Evolutionary conservation across 768 basidiomycete genomes (phyloP).

Genomic region (Hydnomerulius pinastri): DNA sequence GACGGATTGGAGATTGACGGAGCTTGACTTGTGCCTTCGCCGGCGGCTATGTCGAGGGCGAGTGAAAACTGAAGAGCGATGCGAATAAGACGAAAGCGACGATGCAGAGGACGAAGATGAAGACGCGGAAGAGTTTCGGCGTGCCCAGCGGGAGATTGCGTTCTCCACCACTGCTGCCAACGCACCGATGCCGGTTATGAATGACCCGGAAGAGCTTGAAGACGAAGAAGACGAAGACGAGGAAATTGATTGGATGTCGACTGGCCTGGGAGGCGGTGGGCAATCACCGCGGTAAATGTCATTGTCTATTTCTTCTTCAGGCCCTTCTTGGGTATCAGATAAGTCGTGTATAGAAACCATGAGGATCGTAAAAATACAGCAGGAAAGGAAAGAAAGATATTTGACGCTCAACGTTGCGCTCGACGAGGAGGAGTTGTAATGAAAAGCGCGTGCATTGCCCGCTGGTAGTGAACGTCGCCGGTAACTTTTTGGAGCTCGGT

Average conservation of each 20-base stretch:
- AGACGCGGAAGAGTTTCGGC: slow-evolving; percentile 46
- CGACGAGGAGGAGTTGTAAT: background rate
- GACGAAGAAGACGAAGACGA: slow-evolving; percentile 34
- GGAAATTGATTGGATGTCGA: slow-evolving; percentile 26
- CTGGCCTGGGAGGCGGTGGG: slow-evolving; percentile 32
- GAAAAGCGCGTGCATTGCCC: background rate
- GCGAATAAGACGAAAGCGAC: slow-evolving; percentile 42
- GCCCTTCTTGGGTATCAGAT: slow-evolving; percentile 5
- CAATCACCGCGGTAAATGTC: slow-evolving; percentile 67
- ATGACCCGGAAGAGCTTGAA: slow-evolving; percentile 39
- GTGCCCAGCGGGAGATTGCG: slow-evolving; percentile 74
- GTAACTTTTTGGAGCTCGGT: too few relatives aligned
- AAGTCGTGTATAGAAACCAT: background rate
- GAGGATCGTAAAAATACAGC: background rate
- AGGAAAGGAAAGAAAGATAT: background rate
- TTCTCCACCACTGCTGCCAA: slow-evolving; percentile 66
- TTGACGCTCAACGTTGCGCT: background rate
- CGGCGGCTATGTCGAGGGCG: slow-evolving; percentile 44
- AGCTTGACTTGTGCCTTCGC: slow-evolving; percentile 48
- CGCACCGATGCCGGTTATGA: slow-evolving; percentile 43
- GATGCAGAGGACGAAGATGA: slow-evolving; percentile 48
- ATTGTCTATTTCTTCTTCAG: slow-evolving; percentile 30
- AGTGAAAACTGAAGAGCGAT: slow-evolving; percentile 32
- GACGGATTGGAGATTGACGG: slow-evolving; percentile 50
- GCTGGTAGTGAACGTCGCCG: too few relatives aligned